phyloP scores from a whole-genome alignment of 73 alveolate species.

The Paramecium tetraurelia region DNA sequence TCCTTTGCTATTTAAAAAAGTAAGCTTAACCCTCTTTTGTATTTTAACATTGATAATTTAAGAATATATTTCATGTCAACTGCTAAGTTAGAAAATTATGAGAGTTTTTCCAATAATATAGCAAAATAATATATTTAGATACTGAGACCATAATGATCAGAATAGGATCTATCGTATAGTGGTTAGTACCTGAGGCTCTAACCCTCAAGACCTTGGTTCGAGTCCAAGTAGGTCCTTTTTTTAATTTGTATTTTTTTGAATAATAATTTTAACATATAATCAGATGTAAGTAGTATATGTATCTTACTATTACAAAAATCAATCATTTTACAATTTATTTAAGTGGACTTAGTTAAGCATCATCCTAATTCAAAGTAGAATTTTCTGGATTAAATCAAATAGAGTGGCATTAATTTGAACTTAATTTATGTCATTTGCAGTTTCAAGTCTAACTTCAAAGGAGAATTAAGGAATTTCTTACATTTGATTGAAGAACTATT shows the following conservation, averaged over 20 bases:
- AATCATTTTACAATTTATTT: not conserved
- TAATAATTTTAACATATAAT: not conserved
- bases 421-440: too few relatives aligned
- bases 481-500: too few relatives aligned
- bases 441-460: too few relatives aligned
- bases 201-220: constrained; percentile 42
- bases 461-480: too few relatives aligned
- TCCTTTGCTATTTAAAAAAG: too few relatives aligned
- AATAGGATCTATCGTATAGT: constrained; percentile 43
- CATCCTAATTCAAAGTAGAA: too few relatives aligned
- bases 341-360: too few relatives aligned
- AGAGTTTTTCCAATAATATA: not conserved
- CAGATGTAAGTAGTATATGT: not conserved
- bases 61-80: not conserved
- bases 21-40: too few relatives aligned
- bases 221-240: constrained; percentile 41
- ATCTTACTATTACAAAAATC: not conserved
- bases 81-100: too few relatives aligned
- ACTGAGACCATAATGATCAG: not conserved
- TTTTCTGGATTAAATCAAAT: too few relatives aligned
- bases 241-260: not conserved
- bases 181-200: constrained; percentile 48
- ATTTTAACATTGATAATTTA: too few relatives aligned
- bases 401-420: too few relatives aligned
- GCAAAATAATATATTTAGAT: not conserved